phyloP scores from a whole-genome alignment of 2,329 filamentous ascomycete genomes.

The Fusarium sp. region DNA sequence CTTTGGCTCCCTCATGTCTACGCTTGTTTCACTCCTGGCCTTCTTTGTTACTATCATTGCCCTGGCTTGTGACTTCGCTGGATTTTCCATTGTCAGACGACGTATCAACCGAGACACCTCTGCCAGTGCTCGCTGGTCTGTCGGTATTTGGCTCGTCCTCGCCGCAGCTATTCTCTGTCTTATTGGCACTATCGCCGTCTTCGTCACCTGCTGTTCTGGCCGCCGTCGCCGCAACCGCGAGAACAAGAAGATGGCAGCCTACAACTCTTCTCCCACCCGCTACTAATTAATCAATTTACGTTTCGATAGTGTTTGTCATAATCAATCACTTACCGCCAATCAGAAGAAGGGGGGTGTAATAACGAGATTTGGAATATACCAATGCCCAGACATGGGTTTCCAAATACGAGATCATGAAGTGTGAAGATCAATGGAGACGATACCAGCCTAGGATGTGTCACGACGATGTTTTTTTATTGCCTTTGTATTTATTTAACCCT shows the following conservation, averaged over 20 bases:
- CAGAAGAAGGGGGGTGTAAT: slow-evolving; percentile 13
- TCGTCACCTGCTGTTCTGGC: slow-evolving; percentile 69
- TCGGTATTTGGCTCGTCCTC: slow-evolving; percentile 68
- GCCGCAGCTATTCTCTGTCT: slow-evolving; percentile 65
- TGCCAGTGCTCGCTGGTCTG: slow-evolving; percentile 59
- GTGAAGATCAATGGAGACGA: slow-evolving; percentile 10
- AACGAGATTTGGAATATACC: slow-evolving; percentile 15
- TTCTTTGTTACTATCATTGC: slow-evolving; percentile 62
- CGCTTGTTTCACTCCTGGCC: slow-evolving; percentile 60
- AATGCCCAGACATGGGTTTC: slow-evolving; percentile 3
- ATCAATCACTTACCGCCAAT: background rate
- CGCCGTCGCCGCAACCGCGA: slow-evolving; percentile 49
- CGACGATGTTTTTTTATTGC: background rate
- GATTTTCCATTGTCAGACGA: slow-evolving; percentile 63
- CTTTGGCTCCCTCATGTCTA: slow-evolving; percentile 62
- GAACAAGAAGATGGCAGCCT: slow-evolving; percentile 43
- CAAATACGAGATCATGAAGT: slow-evolving; percentile 29
- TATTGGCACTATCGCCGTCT: slow-evolving; percentile 65
- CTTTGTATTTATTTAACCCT: slow-evolving; percentile 4
- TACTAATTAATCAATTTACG: slow-evolving; percentile 9
- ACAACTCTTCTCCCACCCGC: slow-evolving; percentile 31
- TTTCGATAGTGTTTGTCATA: background rate
- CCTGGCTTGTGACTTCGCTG: slow-evolving; percentile 65
- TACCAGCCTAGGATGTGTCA: slow-evolving; percentile 4
- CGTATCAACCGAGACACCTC: slow-evolving; percentile 60